Conservation (phyloP, 1,284 basidiomycete species). For the Cerrena zonata region DNA sequence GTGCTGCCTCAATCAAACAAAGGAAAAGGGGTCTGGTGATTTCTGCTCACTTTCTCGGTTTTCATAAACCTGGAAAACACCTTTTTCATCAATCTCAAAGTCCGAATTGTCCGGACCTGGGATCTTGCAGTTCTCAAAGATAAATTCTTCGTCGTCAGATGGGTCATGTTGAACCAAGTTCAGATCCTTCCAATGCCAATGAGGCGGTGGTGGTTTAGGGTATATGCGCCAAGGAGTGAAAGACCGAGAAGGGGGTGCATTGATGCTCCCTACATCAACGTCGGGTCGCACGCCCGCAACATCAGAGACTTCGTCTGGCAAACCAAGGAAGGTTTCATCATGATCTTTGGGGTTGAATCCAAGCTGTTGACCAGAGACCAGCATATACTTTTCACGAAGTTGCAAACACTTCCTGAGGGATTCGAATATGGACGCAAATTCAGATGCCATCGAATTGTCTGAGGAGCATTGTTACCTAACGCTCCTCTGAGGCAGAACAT, state of each 20-base stretch:
- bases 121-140: slow-evolving; percentile 64
- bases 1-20: not conserved
- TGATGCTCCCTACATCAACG: slow-evolving; percentile 30
- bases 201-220: slow-evolving; percentile 84
- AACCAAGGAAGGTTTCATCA: slow-evolving; percentile 68
- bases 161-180: slow-evolving; percentile 42
- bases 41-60: slow-evolving; percentile 32
- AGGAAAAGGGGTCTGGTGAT: slow-evolving; percentile 4
- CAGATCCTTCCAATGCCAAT: slow-evolving; percentile 80
- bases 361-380: slow-evolving; percentile 75
- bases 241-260: slow-evolving; percentile 25
- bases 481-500: not conserved
- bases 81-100: slow-evolving; percentile 77
- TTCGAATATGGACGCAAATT: slow-evolving; percentile 52
- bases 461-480: not conserved
- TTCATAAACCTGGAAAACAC: slow-evolving; percentile 81
- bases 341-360: slow-evolving; percentile 90
- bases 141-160: slow-evolving; percentile 57
- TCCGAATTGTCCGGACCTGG: slow-evolving; percentile 56
- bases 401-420: slow-evolving; percentile 75
- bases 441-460: slow-evolving; percentile 34
- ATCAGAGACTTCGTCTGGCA: slow-evolving; percentile 53
- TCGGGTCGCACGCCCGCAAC: slow-evolving; percentile 67
- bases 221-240: slow-evolving; percentile 78
- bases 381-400: slow-evolving; percentile 89